phyloP scores from a whole-genome alignment of 2,329 filamentous ascomycete species.

The Dactylonectria macrodidyma region DNA sequence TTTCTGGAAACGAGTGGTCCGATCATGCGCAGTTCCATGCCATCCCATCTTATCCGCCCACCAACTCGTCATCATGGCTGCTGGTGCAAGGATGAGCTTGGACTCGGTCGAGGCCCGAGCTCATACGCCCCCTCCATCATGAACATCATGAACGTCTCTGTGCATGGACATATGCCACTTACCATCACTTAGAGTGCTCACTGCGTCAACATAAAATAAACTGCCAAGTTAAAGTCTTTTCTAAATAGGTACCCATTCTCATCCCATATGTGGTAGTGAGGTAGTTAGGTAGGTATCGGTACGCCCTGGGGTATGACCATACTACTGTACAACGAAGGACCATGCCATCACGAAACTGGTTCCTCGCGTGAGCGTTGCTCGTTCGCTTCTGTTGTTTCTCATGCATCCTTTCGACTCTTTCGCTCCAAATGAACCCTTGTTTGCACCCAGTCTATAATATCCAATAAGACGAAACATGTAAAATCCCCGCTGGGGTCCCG shows the following conservation, averaged over 20 bases:
- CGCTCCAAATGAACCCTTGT: constrained; percentile 20
- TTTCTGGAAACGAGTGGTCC: background rate
- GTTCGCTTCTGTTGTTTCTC: constrained; percentile 28
- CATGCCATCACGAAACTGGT: constrained; percentile 24
- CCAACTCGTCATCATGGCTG: constrained; percentile 5
- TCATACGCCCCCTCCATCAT: background rate
- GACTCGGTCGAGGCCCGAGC: constrained; percentile 13
- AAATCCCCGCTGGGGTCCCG: constrained; percentile 13
- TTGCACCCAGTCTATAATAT: constrained; percentile 42
- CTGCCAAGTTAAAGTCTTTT: constrained; percentile 19
- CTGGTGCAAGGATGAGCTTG: constrained; percentile 17
- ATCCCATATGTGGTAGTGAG: constrained; percentile 9
- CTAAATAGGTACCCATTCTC: background rate
- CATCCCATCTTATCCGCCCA: constrained; percentile 6
- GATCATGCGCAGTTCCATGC: constrained; percentile 14
- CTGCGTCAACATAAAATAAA: background rate
- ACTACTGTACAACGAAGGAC: constrained; percentile 38
- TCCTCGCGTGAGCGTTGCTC: constrained; percentile 30
- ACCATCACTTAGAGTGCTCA: background rate
- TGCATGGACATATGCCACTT: background rate
- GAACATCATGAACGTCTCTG: too few species aligned
- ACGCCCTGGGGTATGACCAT: constrained; percentile 43
- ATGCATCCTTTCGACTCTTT: constrained; percentile 20
- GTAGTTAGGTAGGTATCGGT: constrained; percentile 13
- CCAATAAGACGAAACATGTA: constrained; percentile 20